Percentiles rank a stretch among this genome's conserved stretches.
phyloP scores from a whole-genome alignment of 2,329 filamentous ascomycete species.

The Plenodomus biglobosus region DNA sequence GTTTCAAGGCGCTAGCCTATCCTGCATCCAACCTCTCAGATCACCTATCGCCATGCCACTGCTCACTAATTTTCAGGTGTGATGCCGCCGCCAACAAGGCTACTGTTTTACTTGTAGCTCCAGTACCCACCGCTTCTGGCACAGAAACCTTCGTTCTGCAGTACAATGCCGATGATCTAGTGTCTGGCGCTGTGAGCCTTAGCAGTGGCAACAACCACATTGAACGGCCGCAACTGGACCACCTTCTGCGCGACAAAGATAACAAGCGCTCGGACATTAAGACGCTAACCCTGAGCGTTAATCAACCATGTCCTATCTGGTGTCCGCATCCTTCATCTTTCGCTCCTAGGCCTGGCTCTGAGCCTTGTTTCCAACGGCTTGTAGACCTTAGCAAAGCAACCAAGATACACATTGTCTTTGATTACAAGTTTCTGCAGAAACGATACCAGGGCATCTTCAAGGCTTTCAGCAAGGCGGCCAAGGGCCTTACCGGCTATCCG shows the following conservation, averaged over 20 bases:
- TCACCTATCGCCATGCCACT: slow-evolving; percentile 6
- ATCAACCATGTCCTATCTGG: slow-evolving; percentile 1
- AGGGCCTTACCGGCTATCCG: slow-evolving; percentile 5
- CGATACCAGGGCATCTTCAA: slow-evolving; percentile 8
- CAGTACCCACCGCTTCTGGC: slow-evolving; percentile 4
- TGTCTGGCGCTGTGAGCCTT: slow-evolving; percentile 2
- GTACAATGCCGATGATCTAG: slow-evolving; percentile 9
- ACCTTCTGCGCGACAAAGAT: slow-evolving; percentile 2
- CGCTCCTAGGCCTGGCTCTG: slow-evolving; percentile 5
- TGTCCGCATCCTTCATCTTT: slow-evolving; percentile 1
- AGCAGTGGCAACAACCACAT: slow-evolving; percentile 3
- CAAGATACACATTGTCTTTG: slow-evolving; percentile 7
- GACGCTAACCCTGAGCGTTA: slow-evolving; percentile 3
- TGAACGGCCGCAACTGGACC: slow-evolving; percentile 4
- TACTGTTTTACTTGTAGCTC: slow-evolving; percentile 8
- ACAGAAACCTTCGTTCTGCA: slow-evolving; percentile 8
- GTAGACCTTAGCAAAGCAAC: slow-evolving; percentile 13
- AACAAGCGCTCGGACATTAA: slow-evolving; percentile 12
- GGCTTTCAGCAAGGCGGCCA: slow-evolving; percentile 11
- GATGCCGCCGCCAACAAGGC: slow-evolving; percentile 8
- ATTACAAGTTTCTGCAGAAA: slow-evolving; percentile 9
- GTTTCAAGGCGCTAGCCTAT: slow-evolving; percentile 13
- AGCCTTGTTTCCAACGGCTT: slow-evolving; percentile 5
- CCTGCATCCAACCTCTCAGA: slow-evolving; percentile 5
- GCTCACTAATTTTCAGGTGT: slow-evolving; percentile 12